These are phyloP conservation scores for Aspergillus heteromorphus DNA, from an alignment of 495 filamentous ascomycete species.

Conservation along the genomic window DNA sequence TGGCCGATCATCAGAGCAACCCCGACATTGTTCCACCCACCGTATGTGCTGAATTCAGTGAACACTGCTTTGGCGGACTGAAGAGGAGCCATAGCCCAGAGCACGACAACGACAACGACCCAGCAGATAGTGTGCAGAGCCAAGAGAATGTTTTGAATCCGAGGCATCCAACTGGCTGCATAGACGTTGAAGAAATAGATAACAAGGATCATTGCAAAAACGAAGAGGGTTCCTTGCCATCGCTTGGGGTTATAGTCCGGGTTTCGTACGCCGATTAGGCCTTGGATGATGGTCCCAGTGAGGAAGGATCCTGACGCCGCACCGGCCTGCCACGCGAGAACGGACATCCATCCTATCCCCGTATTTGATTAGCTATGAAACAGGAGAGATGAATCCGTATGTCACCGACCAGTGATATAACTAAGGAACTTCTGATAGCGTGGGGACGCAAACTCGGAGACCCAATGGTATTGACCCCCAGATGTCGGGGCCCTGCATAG, in stretches of 20 bases:
- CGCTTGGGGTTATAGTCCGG: constrained; percentile 21
- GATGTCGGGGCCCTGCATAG: constrained; percentile 29
- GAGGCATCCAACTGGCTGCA: constrained; percentile 34
- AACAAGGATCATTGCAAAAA: constrained; percentile 31
- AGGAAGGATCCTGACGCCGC: constrained; percentile 27
- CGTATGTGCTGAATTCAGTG: constrained; percentile 29
- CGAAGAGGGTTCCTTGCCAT: constrained; percentile 45
- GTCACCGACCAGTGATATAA: constrained; percentile 20
- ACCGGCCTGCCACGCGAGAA: constrained; percentile 38
- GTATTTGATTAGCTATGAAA: background rate
- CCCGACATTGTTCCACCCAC: constrained; percentile 37
- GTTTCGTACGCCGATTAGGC: constrained; percentile 33
- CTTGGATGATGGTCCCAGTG: constrained; percentile 37
- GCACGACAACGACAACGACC: constrained; percentile 38
- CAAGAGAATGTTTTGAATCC: constrained; percentile 42
- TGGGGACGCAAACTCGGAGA: constrained; percentile 23
- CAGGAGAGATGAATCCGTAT: background rate
- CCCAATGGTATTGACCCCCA: constrained; percentile 38
- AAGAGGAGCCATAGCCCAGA: constrained; percentile 30
- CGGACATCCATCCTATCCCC: constrained; percentile 31
- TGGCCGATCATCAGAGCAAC: constrained; percentile 26
- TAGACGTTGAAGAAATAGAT: constrained; percentile 36
- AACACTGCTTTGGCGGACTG: constrained; percentile 36
- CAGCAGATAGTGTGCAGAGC: constrained; percentile 45
- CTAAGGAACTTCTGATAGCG: constrained; percentile 33